phyloP scores from a whole-genome alignment of 225 moss, liverwort and hornwort species.

The Antitrichia curtipendula region DNA sequence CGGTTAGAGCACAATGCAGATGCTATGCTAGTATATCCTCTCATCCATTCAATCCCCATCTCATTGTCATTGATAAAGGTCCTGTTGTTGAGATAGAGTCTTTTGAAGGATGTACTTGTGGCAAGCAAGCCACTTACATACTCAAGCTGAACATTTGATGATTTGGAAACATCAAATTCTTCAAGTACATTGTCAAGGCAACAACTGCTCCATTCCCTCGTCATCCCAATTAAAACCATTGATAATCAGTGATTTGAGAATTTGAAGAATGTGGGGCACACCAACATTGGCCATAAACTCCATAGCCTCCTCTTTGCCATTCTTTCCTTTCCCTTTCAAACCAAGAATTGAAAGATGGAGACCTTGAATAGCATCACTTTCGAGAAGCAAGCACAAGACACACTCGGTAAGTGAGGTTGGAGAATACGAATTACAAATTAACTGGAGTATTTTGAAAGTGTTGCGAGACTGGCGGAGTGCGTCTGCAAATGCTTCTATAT shows the following conservation, averaged over 20 bases:
- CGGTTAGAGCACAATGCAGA: background rate
- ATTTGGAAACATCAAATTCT: accelerated
- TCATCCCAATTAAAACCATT: accelerated
- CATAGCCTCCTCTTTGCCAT: background rate
- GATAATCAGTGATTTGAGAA: accelerated
- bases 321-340: too few relatives aligned
- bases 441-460: accelerated
- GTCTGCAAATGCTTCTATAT: background rate
- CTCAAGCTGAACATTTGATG: background rate
- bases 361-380: background rate
- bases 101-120: background rate
- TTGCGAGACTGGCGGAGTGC: background rate
- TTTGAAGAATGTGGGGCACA: background rate
- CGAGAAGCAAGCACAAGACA: accelerated
- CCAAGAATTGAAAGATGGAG: accelerated
- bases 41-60: accelerated
- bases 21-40: background rate
- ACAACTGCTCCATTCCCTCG: background rate
- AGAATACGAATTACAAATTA: accelerated
- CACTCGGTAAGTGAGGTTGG: too few relatives aligned
- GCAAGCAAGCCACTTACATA: background rate
- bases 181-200: background rate
- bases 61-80: too few relatives aligned
- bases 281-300: background rate
- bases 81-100: accelerated